These are phyloP conservation scores for Monoraphidium neglectum DNA, from an alignment of 139 green algal genomes.

Conservation along the genomic window DNA sequence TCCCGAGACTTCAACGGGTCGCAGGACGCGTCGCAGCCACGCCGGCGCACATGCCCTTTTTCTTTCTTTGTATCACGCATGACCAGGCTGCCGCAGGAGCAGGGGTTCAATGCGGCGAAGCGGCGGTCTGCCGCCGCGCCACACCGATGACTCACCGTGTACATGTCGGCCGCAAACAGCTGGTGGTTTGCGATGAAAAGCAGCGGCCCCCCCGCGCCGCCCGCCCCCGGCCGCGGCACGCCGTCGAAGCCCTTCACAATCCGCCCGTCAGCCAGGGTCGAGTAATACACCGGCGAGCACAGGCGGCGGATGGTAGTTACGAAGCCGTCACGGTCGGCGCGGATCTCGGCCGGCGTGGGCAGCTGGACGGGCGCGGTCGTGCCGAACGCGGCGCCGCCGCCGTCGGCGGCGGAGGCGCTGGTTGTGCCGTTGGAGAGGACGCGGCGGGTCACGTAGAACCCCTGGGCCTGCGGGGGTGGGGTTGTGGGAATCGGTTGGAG, in stretches of 20 bases:
- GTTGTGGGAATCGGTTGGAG: too few species aligned
- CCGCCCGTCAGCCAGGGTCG: constrained; percentile 53
- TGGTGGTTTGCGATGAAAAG: constrained; percentile 97
- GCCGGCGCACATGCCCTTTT: too few species aligned
- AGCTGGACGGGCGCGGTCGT: constrained; percentile 74
- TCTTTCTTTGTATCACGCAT: too few species aligned
- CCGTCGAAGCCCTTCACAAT: constrained; percentile 27
- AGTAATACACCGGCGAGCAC: constrained; percentile 84
- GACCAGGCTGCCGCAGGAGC: too few species aligned
- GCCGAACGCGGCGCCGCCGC: constrained; percentile 58
- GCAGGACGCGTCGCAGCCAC: too few species aligned
- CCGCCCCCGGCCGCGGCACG: constrained; percentile 2
- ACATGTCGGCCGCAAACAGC: constrained; percentile 81
- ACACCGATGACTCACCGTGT: constrained; percentile 20
- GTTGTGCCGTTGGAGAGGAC: constrained; percentile 43
- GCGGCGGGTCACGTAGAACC: constrained; percentile 68
- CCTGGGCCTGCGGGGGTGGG: constrained; percentile 50
- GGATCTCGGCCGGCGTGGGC: constrained; percentile 54
- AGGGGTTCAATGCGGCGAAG: too few species aligned
- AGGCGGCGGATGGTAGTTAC: constrained; percentile 41
- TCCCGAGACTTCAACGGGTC: too few species aligned
- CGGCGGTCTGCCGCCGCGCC: background rate
- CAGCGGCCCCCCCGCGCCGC: constrained; percentile 52
- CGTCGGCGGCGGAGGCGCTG: background rate
- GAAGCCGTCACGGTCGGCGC: constrained; percentile 19